These are phyloP conservation scores for Polyporus arcularius DNA, from an alignment of 768 basidiomycete genomes.

Conservation along the genomic window DNA sequence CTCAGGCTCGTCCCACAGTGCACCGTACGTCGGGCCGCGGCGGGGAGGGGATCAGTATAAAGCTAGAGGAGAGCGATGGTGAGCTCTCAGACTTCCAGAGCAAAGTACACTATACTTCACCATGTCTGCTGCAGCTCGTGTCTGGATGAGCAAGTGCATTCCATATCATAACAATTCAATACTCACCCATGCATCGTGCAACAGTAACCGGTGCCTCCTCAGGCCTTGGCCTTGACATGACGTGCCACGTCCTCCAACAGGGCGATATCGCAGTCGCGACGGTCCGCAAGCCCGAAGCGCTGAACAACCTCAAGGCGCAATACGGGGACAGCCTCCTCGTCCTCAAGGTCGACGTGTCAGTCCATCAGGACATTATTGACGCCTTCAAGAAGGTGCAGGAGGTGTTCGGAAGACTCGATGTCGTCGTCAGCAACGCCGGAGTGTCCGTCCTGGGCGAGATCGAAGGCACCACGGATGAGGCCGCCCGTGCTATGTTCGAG, in stretches of 20 bases:
- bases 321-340: constrained; percentile 17
- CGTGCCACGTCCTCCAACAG: constrained; percentile 20
- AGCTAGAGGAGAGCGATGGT: too few species aligned
- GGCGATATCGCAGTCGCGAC: constrained; percentile 31
- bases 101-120: background rate
- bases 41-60: too few species aligned
- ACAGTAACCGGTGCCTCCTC: constrained; percentile 29
- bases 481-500: constrained; percentile 25
- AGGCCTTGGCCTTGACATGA: constrained; percentile 26
- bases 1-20: too few species aligned
- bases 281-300: constrained; percentile 25
- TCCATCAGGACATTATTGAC: constrained; percentile 15
- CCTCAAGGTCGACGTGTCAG: constrained; percentile 25
- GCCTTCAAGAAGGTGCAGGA: constrained; percentile 22
- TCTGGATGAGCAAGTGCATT: constrained; percentile 14
- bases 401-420: constrained; percentile 25
- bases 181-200: background rate
- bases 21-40: too few species aligned
- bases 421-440: constrained; percentile 31
- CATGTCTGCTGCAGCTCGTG: background rate
- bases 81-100: too few species aligned
- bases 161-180: background rate
- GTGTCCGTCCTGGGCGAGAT: constrained; percentile 15
- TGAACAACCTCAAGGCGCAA: constrained; percentile 11
- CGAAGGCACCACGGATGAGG: constrained; percentile 23